Evolutionary conservation across 1,284 basidiomycete genomes (phyloP).

Genomic region (Sporisorium exsertum): DNA sequence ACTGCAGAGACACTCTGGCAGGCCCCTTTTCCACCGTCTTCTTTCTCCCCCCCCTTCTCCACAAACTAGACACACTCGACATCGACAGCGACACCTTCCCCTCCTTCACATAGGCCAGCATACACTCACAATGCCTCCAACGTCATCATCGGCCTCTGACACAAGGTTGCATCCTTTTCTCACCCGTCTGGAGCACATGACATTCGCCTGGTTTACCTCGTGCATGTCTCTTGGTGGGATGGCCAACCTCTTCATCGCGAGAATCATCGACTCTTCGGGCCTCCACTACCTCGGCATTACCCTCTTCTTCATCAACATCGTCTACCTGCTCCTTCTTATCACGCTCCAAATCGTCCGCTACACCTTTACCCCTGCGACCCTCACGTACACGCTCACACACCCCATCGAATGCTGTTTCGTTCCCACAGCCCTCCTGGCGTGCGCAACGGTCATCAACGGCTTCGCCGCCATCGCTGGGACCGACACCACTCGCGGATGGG

Average conservation of each 20-base stretch:
- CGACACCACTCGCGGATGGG: neutral
- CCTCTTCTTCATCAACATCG: slow-evolving; percentile 26
- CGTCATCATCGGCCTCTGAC: neutral
- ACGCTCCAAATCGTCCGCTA: slow-evolving; percentile 24
- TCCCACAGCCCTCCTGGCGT: slow-evolving; percentile 28
- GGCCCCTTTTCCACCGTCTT: neutral
- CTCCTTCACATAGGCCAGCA: neutral
- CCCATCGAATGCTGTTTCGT: slow-evolving; percentile 49
- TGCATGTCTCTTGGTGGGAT: slow-evolving; percentile 42
- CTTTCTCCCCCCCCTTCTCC: neutral
- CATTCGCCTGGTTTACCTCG: slow-evolving; percentile 42
- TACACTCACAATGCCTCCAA: neutral
- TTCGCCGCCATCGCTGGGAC: neutral
- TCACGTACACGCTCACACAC: slow-evolving; percentile 22
- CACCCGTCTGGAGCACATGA: slow-evolving; percentile 25
- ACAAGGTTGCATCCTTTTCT: neutral
- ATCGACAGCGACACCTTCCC: too few species aligned
- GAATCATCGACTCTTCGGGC: slow-evolving; percentile 13
- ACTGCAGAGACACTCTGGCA: too few species aligned
- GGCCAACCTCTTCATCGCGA: slow-evolving; percentile 27
- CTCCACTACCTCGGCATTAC: slow-evolving; percentile 20
- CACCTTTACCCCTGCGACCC: slow-evolving; percentile 2
- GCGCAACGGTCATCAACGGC: slow-evolving; percentile 33
- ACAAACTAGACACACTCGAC: neutral
- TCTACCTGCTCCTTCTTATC: slow-evolving; percentile 21